Evolutionary conservation across 2,329 filamentous ascomycete species (phyloP), one percentile per base, ranked within the genome.

Genomic region (Thielaviopsis ethacetica): DNA sequence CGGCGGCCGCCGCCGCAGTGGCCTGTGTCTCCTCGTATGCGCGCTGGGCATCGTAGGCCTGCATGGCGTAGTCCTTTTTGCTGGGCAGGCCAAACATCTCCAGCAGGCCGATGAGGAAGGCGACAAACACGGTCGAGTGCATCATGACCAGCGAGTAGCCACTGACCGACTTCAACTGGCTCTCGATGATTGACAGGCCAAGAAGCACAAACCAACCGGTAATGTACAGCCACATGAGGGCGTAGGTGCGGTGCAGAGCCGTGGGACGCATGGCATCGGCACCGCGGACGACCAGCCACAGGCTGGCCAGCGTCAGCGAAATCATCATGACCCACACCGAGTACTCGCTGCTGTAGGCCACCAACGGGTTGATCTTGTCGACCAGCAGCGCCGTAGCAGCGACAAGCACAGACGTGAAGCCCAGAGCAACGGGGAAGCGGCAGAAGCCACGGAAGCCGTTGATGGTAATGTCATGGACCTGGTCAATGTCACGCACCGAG

Each of bases 341-440:
- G 2, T 93, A 97, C 54, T 84, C 79, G 65, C 86, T 94, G 71
- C 88, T 91, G 72, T 96, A 93, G n/a, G 93, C 75, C 65, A 97
- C 89, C 65, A 88, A 80, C 1, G 91, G 90, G 67, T 97, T 97
- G 67, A 91, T 73, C 69, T 93, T 94, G 44, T 81, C 80, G 50
- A 95, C 66, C 56, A 97, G 71, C 64, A 86, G 86, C 1, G 87
- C 85, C 19, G 88, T 75, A 0, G 81, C 87, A 24, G 94, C 69
- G 0, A 86, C 81, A n/a, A 86, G 73, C 0, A 77, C 83, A 1
- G 79, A 81, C 0, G 91, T 79, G 38, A 88, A 75, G 21, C 78
- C 67, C 49, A 95, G 75, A 1, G 89, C 82, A 55, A 95, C 73
- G 0, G 91, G 90, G 64, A 89, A 93, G 38, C 91, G 82, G 70